Evolutionary conservation across 352 stramenopile species (phyloP), one percentile per base, ranked within the genome.

Genomic region (Hyaloperonospora arabidopsidis): DNA sequence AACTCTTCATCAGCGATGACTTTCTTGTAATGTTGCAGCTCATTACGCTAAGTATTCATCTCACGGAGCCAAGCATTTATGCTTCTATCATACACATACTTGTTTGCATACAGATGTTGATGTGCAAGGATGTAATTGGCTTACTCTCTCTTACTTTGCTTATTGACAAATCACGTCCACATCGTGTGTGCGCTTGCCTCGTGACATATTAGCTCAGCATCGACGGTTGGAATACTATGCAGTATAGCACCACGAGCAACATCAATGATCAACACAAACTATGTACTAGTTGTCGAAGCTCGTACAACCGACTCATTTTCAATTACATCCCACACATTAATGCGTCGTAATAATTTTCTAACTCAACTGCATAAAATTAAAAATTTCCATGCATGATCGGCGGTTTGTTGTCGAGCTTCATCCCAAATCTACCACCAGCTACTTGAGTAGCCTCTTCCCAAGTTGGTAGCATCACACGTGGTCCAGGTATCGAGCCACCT

Each of bases 121-220:
- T n/a, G 22, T 14, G 36, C 35, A 8, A 59, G 53, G 7, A 59
- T 54, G 21, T 59, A 61, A 5, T 56, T 62, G 1, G 54, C 41
- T 1, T 62, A 62, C 17, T 56, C 23, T 14, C 22, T 15, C 5
- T 58, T 52, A 4, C 41, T 58, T 17, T 52, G 52, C 10, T 52
- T 52, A 17, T 59, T 25, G 0, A 59, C 52, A 23, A 59, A 52
- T 0, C 17, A 14, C 11, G 34, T 39, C 34, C 34, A 3, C 34
- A 39, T 39, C 34, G 34, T 1, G 4, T 39, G 34, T 15, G 34
- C 34, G 3, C 34, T 2, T 17, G 34, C 10, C 34, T 3, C 11
- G 14, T 39, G 34, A 15, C 34, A 39, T 4, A 39, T 39, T 15
- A 39, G 0, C 34, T 39, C 34, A 39, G 34, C 11, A 39, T 39